Evolutionary conservation across 2,329 filamentous ascomycete genomes (phyloP).

Genomic region (Fusarium algeriense): DNA sequence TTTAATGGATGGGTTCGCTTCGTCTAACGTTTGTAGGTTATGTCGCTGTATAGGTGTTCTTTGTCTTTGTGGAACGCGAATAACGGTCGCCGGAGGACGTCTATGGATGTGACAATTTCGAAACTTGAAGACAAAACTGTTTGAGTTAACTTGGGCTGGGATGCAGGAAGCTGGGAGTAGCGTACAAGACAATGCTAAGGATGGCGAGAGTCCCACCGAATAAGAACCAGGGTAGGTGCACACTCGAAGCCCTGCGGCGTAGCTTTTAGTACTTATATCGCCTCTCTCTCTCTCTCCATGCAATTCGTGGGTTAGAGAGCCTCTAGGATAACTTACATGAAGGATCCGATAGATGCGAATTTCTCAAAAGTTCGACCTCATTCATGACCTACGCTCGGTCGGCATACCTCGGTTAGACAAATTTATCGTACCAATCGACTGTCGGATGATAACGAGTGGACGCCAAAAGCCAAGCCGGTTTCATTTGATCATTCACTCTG

Average conservation of each 20-base stretch:
- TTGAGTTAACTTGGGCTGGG: background rate
- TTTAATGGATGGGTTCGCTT: background rate
- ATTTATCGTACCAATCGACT: background rate
- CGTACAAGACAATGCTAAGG: constrained; percentile 4
- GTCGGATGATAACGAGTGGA: background rate
- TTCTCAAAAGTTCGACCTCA: background rate
- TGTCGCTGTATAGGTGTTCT: background rate
- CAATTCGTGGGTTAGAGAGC: background rate
- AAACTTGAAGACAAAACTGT: background rate
- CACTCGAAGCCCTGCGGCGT: background rate
- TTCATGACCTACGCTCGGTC: background rate
- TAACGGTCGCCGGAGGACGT: background rate
- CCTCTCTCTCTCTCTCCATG: too few species aligned
- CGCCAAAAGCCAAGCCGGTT: background rate
- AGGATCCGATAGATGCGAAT: background rate
- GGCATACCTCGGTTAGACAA: background rate
- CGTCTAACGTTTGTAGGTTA: background rate
- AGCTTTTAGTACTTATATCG: background rate
- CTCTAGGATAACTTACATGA: background rate
- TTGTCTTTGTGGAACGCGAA: background rate
- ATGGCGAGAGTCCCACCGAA: constrained; percentile 19
- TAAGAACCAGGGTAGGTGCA: constrained; percentile 20
- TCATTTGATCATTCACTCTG: background rate
- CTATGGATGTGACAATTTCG: background rate
- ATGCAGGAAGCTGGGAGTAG: rapidly evolving